Evolutionary conservation across 1,284 basidiomycete species (phyloP).

Genomic region (Omphalotus olearius): DNA sequence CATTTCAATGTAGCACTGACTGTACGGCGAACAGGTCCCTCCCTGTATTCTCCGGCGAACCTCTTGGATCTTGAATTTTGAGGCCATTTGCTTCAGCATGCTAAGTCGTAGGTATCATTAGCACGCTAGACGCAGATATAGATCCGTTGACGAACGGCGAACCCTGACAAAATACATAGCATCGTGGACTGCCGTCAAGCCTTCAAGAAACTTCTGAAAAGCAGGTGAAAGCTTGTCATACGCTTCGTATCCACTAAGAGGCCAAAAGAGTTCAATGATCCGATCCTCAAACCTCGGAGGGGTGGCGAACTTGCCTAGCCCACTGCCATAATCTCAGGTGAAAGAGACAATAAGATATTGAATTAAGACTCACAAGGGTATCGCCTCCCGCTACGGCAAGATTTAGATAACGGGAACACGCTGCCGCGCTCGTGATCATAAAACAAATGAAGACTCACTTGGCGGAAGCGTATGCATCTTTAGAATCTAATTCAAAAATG

Average conservation of each 20-base stretch:
- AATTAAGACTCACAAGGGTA: constrained; percentile 34
- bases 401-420: not conserved
- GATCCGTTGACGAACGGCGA: constrained; percentile 8
- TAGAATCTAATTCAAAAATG: constrained; percentile 32
- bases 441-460: constrained; percentile 20
- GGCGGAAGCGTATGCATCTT: constrained; percentile 56
- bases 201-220: constrained; percentile 53
- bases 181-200: constrained; percentile 55
- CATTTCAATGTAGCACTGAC: constrained; percentile 24
- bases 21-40: constrained; percentile 52
- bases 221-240: constrained; percentile 61
- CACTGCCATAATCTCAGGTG: constrained; percentile 23
- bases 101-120: constrained; percentile 15
- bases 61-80: constrained; percentile 38
- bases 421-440: constrained; percentile 11
- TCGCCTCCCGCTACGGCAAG: constrained; percentile 38
- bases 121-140: not conserved
- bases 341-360: constrained; percentile 14
- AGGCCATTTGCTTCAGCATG: constrained; percentile 25
- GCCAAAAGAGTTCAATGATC: not conserved
- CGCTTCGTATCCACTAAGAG: constrained; percentile 49
- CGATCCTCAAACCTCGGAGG: not conserved
- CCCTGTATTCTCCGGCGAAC: constrained; percentile 58
- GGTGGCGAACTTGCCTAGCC: constrained; percentile 30
- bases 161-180: constrained; percentile 49